Evolutionary conservation across 768 basidiomycete genomes (phyloP), one percentile per base, ranked within the genome.

Genomic region (Tulasnella sp.): DNA sequence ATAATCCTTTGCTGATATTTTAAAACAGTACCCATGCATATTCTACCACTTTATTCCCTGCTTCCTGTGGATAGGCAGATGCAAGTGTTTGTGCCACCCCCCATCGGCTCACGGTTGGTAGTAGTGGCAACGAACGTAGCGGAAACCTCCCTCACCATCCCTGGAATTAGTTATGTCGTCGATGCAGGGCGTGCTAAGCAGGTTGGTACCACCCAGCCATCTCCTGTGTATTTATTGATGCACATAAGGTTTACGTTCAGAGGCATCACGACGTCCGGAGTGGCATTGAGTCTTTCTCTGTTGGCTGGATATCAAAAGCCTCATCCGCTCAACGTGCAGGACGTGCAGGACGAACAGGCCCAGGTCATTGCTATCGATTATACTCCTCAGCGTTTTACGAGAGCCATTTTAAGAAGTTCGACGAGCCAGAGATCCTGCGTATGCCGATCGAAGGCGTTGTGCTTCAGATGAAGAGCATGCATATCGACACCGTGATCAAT

Each of bases 381-480:
- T 98, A 94, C 73, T 97, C 94, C 7, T 93, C 91, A 8, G 90
- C 93, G 15, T 77, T 99, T 12, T 98, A 80, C 70, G 96, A 98
- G 68, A 81, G 93, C 67, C 82, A 94, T 70, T 94, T 98, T 67
- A 84, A 87, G 30, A 72, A 81, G 59, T 94, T 94, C 70, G 78
- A 89, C 0, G 74, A 81, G 60, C 96, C 96, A 1, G 96, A 99
- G 70, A 93, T 98, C 58, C 77, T 92, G 45, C 85, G 93, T 22
- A 92, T 89, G 74, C 93, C 96, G 0, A 94, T 98, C 64, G 96
- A 98, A 65, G 93, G 92, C 1, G 85, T 98, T 22, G 88, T 98
- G 8, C 75, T 98, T 30, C 93, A 97, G 70, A 97, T 99, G 94
- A 99, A 99, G 75, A 84, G 83, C 70, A 97, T 99, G 92, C 90